These are phyloP conservation scores for Plectosphaerella plurivora DNA, from an alignment of 2,329 filamentous ascomycete species.

Conservation along the genomic window DNA sequence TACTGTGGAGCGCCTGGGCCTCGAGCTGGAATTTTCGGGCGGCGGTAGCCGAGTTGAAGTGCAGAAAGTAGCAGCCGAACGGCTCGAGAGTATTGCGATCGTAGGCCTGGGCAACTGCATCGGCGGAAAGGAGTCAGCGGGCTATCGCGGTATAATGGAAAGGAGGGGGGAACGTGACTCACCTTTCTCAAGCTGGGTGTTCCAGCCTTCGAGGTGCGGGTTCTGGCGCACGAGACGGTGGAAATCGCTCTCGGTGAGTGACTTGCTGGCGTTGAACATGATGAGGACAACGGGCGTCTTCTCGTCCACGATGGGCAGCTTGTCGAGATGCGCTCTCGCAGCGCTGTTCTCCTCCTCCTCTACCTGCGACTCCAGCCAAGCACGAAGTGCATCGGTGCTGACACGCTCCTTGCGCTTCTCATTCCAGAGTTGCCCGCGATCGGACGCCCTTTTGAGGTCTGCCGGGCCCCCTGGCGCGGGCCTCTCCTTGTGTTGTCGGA, in stretches of 20 bases:
- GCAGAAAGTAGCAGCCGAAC: conserved; percentile 61
- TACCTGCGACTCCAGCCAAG: no score
- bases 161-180: conserved; percentile 7
- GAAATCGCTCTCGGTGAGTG: conserved; percentile 66
- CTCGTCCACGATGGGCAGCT: neutral
- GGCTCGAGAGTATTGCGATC: conserved; percentile 60
- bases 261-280: conserved; percentile 52
- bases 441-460: no score
- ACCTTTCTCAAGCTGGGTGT: conserved; percentile 56
- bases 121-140: neutral
- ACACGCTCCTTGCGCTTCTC: no score
- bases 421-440: no score
- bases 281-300: neutral
- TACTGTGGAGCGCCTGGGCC: conserved; percentile 25
- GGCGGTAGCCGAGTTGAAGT: conserved; percentile 58
- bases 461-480: no score
- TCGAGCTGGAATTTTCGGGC: conserved; percentile 59
- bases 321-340: no score
- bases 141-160: neutral
- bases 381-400: no score
- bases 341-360: no score
- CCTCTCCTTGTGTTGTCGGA: no score
- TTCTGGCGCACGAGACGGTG: conserved; percentile 59
- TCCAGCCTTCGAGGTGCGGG: conserved; percentile 64
- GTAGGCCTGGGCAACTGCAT: conserved; percentile 57